A percentile compares a stretch with the other conserved stretches of the same genome.
phyloP scores from a whole-genome alignment of 768 basidiomycete species.

The Tricholoma furcatifolium region DNA sequence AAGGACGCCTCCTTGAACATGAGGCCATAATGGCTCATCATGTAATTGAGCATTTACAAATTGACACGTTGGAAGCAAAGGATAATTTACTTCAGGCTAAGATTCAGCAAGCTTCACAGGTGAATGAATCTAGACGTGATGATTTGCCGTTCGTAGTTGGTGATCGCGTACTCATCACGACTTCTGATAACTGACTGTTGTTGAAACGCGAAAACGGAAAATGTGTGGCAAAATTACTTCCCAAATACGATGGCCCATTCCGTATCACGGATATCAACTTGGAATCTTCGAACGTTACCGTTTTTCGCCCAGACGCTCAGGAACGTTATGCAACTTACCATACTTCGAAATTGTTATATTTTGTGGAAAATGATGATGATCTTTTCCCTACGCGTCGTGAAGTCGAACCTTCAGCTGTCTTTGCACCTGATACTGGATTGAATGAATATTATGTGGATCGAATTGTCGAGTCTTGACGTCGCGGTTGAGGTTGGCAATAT shows the following conservation, averaged over 20 bases:
- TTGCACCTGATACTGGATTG: slow-evolving; percentile 20
- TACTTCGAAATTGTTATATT: slow-evolving; percentile 23
- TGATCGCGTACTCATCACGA: slow-evolving; percentile 30
- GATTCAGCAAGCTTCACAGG: slow-evolving; percentile 20
- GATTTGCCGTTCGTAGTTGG: slow-evolving; percentile 1
- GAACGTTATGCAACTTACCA: slow-evolving; percentile 33
- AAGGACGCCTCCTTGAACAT: not conserved
- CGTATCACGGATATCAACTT: slow-evolving; percentile 15
- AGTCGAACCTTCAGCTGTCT: slow-evolving; percentile 15
- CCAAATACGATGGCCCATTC: slow-evolving; percentile 28
- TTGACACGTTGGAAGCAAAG: slow-evolving; percentile 2
- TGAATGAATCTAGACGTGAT: slow-evolving; percentile 7
- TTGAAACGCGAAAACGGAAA: slow-evolving; percentile 21
- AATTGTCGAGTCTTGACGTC: slow-evolving; percentile 23
- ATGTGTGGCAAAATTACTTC: slow-evolving; percentile 38
- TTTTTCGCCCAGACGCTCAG: slow-evolving; percentile 15
- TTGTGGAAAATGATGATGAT: slow-evolving; percentile 25
- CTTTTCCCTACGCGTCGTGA: slow-evolving; percentile 28
- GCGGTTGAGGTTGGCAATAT: slow-evolving; percentile 24
- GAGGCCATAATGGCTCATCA: not conserved
- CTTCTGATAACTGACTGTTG: slow-evolving; percentile 17
- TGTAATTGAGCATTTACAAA: not conserved
- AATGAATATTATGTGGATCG: slow-evolving; percentile 24
- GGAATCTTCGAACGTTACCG: slow-evolving; percentile 17
- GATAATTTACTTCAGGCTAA: slow-evolving; percentile 20